A percentile compares a stretch with the other conserved stretches of the same genome.
phyloP scores from a whole-genome alignment of 345 rosid genomes.

The Clausena lansium region DNA sequence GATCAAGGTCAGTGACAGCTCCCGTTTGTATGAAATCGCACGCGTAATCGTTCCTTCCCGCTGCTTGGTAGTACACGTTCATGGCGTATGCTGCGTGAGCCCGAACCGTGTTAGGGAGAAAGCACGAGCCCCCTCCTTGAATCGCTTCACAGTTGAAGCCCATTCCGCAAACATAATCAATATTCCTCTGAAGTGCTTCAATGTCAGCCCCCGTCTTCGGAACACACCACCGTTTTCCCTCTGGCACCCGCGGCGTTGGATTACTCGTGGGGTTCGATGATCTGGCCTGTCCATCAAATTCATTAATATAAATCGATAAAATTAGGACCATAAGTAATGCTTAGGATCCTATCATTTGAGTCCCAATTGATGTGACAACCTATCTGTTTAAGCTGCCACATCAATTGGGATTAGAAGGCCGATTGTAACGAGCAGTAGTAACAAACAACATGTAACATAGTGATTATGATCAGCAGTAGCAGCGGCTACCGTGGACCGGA shows the following conservation, averaged over 20 bases:
- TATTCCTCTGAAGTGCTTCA: slow-evolving; percentile 57
- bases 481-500: slow-evolving; percentile 65
- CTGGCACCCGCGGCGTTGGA: slow-evolving; percentile 14
- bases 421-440: slow-evolving; percentile 22
- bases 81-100: slow-evolving; percentile 72
- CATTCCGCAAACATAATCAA: slow-evolving; percentile 66
- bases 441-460: slow-evolving; percentile 31
- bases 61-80: slow-evolving; percentile 65
- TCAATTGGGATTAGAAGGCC: slow-evolving; percentile 20
- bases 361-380: no score
- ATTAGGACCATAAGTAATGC: no score
- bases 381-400: no score
- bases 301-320: neutral
- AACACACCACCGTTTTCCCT: slow-evolving; percentile 47
- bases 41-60: slow-evolving; percentile 41
- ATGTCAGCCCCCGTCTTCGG: slow-evolving; percentile 46
- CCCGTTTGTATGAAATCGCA: slow-evolving; percentile 66
- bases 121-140: slow-evolving; percentile 48
- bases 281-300: slow-evolving; percentile 43
- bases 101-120: slow-evolving; percentile 54
- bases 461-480: slow-evolving; percentile 22
- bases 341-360: no score
- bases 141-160: slow-evolving; percentile 58
- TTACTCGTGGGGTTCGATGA: slow-evolving; percentile 36
- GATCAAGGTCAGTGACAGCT: slow-evolving; percentile 39